Evolutionary conservation across 352 stramenopile species (phyloP), one percentile per base, ranked within the genome.

Genomic region (Discostella stelligera): DNA sequence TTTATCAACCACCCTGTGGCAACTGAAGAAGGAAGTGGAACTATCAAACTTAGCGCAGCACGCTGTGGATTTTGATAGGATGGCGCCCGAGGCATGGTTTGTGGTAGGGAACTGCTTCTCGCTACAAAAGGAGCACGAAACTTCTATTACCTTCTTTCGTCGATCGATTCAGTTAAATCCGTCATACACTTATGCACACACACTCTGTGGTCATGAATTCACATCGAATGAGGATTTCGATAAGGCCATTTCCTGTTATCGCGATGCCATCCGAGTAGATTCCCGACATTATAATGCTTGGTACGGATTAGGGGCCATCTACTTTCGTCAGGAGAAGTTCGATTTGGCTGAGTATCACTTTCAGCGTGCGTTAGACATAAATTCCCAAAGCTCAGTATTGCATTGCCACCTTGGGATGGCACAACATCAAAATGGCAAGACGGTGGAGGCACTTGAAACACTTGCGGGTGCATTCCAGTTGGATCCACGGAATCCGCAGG

Each of bases 161-260:
- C 90, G 96, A 71, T 95, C 95, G 0, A 95, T 98, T 64, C 95
- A 98, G 74, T 73, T 99, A 10, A 92, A 98, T 72, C 93, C 95
- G 18, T 92, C 88, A 25, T 98, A 97, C 79, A 98, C 96, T 13
- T 99, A 98, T 77, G 95, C 95, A n/a, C 97, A 98, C 86, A 98
- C 96, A 18, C 87, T 99, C 0, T 98, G 93, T 14, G 97, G 96
- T 4, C 96, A 99, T 88, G 97, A 99, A 70, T 98, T 98, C 78
- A 94, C 98, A 37, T 90, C 94, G 4, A 98, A 98, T 82, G 97
- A 99, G 88, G 95, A 98, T 83, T 98, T 98, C 88, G 96, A 98
- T 27, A 98, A 98, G 81, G 96, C 96, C 0, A 94, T 97, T 55
- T 95, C 93, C 55, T 98, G 95, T 74, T 99, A 97, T 66, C 90